Base-by-base conservation (phyloP, 2,329 filamentous ascomycete genomes). In the Aschersonia sp. region DNA sequence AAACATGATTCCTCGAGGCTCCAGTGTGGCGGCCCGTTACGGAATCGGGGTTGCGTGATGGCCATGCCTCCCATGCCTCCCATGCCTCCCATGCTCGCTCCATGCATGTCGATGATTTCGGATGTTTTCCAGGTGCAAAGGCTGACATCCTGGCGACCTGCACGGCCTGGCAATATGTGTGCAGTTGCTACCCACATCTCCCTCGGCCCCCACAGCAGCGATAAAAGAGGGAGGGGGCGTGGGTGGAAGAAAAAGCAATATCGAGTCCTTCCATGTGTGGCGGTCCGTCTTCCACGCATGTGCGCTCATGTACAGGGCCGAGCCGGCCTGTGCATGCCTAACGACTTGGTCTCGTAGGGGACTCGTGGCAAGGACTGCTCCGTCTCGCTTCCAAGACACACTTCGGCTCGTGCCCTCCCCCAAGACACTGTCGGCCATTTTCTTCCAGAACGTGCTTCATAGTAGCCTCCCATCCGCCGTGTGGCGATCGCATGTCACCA, bases 231-330 rank as follows among this genome's bases (percentile, higher is more conserved):
- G 12, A 37, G 35, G 12, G 35, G 35, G 35, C 12, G 35, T 8
- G 35, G n/a, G n/a, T 12, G 44, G 30, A 22, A 40, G 44, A 51
- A 32, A 41, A 44, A 51, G 47, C 43, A 50, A 35, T 47, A 46
- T 50, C 50, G 48, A 52, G 32, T 12, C 49, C 48, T 55, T 50
- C 49, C 49, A 52, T 52, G 49, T 50, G 48, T 56, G 51, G 51
- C 55, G 52, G 51, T 49, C 52, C 54, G 50, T 56, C 55, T 51
- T 52, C 52, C 50, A 48, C 54, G 50, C 55, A 53, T 37, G 32
- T 50, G 47, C 32, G 32, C 32, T 37, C 32, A 37, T 37, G 32
- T 37, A 29, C 48, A 53, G 50, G 49, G 50, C 48, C 50, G 51
- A 54, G 49, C 54, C 51, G 47, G 41, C 31, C 31, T 30, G 43